Base-by-base conservation (phyloP, 768 basidiomycete species). In the Hydnum rufescens region DNA sequence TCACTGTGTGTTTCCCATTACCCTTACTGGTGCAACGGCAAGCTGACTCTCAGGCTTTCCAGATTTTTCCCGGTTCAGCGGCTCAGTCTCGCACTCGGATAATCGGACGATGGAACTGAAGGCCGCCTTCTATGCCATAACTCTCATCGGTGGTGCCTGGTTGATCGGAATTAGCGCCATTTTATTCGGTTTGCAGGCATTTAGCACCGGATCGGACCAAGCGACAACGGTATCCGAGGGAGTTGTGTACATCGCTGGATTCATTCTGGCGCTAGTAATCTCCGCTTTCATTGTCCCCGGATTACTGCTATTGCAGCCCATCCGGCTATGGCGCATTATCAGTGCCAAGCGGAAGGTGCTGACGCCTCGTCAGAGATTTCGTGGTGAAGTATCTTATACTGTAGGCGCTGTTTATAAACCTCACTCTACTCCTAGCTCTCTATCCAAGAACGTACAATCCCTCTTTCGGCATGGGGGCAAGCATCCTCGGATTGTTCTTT, bases 311-410 rank as follows among this genome's bases (percentile, higher is more conserved):
- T 68, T 89, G n/a, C 83, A 84, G 61, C 81, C 82, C 5, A 55
- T 72, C 31, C 71, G 76, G 29, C 64, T 86, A 25, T 75, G 74
- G 73, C 68, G 63, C 48, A 72, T 80, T 19, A 54, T 75, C 36
- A 69, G 69, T 29, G 70, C 74, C 2, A 75, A 80, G 60, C 71
- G 66, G 54, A 67, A 70, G 30, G 77, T 79, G 5, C 59, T 80
- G 22, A 89, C 85, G 4, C 85, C 85, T 44, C 71, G 85, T 34
- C 79, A 87, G 62, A 70, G 75, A 22, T 89, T 86, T 66, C 67
- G 84, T 68, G 75, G 84, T 84, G 58, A 53, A 54, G 75, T 64
- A 18, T 18, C 2, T 18, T 47, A 19, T 18, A 8, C 28, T 18
- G 48, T 32, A 25, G 48, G 34, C 48, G 34, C 8, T 31, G 26